phyloP scores from a whole-genome alignment of 805 yeast genomes.

The Metschnikowia hibisci region DNA sequence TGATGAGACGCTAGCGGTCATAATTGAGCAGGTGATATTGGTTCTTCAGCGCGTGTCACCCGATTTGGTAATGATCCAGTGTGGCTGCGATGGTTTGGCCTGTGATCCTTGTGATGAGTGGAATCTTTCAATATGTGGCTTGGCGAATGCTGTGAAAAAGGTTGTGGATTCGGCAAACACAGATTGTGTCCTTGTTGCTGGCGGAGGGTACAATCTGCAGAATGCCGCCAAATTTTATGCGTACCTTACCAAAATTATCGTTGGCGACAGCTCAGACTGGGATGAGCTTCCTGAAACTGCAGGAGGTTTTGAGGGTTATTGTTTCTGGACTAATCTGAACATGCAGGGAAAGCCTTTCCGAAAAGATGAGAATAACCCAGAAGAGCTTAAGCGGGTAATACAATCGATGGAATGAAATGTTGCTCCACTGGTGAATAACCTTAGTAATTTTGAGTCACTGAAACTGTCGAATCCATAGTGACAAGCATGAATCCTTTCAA shows the following conservation, averaged over 20 bases:
- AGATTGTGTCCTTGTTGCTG: slow-evolving; percentile 58
- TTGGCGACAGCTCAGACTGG: slow-evolving; percentile 27
- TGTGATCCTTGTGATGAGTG: slow-evolving; percentile 63
- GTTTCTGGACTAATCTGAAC: slow-evolving; percentile 45
- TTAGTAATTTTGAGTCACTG: too few relatives aligned
- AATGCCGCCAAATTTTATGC: slow-evolving; percentile 65
- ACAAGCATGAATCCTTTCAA: too few relatives aligned
- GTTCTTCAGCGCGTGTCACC: slow-evolving; percentile 39
- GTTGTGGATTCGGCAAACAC: slow-evolving; percentile 1
- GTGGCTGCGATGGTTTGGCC: slow-evolving; percentile 74
- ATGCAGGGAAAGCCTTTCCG: slow-evolving; percentile 18
- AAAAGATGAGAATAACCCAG: slow-evolving; percentile 28
- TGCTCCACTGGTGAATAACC: too few relatives aligned
- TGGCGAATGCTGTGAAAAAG: slow-evolving; percentile 31
- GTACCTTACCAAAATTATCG: slow-evolving; percentile 30
- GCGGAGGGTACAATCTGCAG: slow-evolving; percentile 69
- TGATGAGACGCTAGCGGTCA: slow-evolving; percentile 42
- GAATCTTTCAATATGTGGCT: slow-evolving; percentile 59
- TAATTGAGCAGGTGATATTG: slow-evolving; percentile 42
- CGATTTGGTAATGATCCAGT: slow-evolving; percentile 55
- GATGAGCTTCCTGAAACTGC: slow-evolving; percentile 52
- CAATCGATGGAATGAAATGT: slow-evolving; percentile 12
- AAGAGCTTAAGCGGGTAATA: slow-evolving; percentile 21
- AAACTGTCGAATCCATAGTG: too few relatives aligned
- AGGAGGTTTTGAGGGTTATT: slow-evolving; percentile 39